phyloP scores from a whole-genome alignment of 1,284 basidiomycete species.

The Apiotrichum sp. region DNA sequence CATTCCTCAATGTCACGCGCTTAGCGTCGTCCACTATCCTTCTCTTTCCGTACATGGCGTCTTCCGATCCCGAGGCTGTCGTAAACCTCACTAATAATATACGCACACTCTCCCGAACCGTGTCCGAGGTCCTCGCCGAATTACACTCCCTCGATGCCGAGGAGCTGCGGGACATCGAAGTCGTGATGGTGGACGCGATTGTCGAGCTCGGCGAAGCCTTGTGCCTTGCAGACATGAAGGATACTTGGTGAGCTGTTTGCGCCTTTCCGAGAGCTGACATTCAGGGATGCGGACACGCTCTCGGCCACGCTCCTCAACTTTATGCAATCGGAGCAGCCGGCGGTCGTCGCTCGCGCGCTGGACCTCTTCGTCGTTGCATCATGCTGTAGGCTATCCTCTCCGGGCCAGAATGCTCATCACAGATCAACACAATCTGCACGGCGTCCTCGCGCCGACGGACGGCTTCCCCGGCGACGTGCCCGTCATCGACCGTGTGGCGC shows the following conservation, averaged over 20 bases:
- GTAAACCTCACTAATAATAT: no score
- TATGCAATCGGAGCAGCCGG: not conserved
- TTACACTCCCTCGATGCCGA: no score
- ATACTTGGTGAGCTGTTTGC: constrained; percentile 24
- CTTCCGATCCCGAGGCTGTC: no score
- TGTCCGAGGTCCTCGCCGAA: no score
- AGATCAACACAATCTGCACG: constrained; percentile 32
- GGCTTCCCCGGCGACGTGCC: constrained; percentile 11
- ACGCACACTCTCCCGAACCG: no score
- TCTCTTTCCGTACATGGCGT: constrained; percentile 27
- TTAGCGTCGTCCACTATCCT: constrained; percentile 16
- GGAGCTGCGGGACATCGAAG: not conserved
- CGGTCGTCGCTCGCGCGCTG: constrained; percentile 17
- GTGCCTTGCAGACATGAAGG: constrained; percentile 17
- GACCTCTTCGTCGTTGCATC: constrained; percentile 30
- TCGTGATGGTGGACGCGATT: constrained; percentile 20
- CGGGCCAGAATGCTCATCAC: constrained; percentile 18
- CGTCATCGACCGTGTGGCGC: constrained; percentile 21
- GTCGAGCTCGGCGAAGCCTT: constrained; percentile 21
- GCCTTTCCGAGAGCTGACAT: constrained; percentile 1
- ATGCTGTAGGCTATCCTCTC: constrained; percentile 21
- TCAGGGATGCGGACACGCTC: constrained; percentile 28
- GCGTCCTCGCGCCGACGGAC: constrained; percentile 11
- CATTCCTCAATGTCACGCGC: constrained; percentile 14
- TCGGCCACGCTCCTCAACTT: constrained; percentile 23